Evolutionary conservation across 495 filamentous ascomycete species (phyloP).

Genomic region (Aspergillus nanangensis): DNA sequence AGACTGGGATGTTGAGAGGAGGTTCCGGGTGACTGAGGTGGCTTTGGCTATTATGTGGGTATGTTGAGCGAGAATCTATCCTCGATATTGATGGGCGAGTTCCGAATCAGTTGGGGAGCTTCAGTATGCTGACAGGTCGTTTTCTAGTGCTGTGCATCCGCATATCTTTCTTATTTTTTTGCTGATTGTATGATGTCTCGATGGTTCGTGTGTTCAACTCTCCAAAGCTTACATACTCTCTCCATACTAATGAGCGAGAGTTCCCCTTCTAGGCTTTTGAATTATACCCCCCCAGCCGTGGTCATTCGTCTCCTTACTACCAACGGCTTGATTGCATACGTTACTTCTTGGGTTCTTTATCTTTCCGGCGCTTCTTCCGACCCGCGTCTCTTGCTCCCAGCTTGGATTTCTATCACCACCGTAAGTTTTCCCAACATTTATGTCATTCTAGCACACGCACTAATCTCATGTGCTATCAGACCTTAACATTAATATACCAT

Average conservation of each 20-base stretch:
- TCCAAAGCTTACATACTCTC: not conserved
- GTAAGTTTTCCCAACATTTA: too few species aligned
- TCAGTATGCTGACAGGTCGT: too few species aligned
- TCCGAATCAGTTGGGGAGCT: too few species aligned
- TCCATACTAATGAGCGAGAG: too few species aligned
- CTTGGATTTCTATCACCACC: slow-evolving; percentile 81
- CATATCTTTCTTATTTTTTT: slow-evolving; percentile 84
- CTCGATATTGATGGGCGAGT: too few species aligned
- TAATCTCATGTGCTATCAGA: too few species aligned
- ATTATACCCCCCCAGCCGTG: slow-evolving; percentile 82
- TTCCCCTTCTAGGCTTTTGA: slow-evolving; percentile 58
- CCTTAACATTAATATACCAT: slow-evolving; percentile 74
- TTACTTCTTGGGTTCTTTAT: slow-evolving; percentile 75
- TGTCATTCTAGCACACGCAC: too few species aligned
- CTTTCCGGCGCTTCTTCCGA: slow-evolving; percentile 71
- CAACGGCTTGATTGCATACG: slow-evolving; percentile 72
- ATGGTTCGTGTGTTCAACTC: slow-evolving; percentile 50
- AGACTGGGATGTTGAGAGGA: slow-evolving; percentile 50
- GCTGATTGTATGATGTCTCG: slow-evolving; percentile 90
- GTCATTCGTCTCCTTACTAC: slow-evolving; percentile 79
- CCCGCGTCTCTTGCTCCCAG: slow-evolving; percentile 72
- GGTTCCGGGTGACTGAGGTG: slow-evolving; percentile 69
- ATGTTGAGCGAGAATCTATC: slow-evolving; percentile 41
- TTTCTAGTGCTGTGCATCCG: slow-evolving; percentile 82
- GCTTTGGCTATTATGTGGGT: slow-evolving; percentile 82